Percentiles rank a stretch among this genome's conserved stretches.
Conservation (phyloP, 1,284 basidiomycete species). For the Naganishia cerealis region DNA sequence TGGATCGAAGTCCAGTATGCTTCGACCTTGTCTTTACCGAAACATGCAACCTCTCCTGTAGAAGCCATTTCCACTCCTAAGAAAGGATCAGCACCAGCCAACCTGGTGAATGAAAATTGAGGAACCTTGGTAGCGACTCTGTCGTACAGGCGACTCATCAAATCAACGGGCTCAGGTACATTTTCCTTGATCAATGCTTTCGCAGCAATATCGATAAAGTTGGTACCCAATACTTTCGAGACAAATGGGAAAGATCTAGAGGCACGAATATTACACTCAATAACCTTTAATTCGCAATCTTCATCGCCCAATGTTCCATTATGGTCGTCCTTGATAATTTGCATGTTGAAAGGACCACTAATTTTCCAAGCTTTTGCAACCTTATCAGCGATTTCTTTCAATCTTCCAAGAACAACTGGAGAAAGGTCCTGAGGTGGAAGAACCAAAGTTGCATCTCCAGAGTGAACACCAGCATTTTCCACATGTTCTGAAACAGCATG, state of each 20-base stretch:
- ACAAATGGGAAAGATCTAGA: constrained; percentile 99
- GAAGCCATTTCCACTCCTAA: constrained; percentile 99
- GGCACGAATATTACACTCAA: constrained; percentile 97
- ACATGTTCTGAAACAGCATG: constrained; percentile 98
- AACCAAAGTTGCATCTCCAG: constrained; percentile 95
- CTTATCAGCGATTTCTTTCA: constrained; percentile 90
- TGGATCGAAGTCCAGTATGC: constrained; percentile 81
- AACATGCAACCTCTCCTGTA: constrained; percentile 95
- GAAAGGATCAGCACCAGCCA: constrained; percentile 94
- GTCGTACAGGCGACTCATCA: constrained; percentile 86
- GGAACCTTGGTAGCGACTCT: constrained; percentile 97
- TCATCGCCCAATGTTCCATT: constrained; percentile 66
- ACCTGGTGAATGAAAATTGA: constrained; percentile 96
- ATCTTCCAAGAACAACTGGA: constrained; percentile 73
- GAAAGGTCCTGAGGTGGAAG: constrained; percentile 92
- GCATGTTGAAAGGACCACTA: constrained; percentile 99
- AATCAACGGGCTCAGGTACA: constrained; percentile 88
- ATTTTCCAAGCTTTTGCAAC: constrained; percentile 93
- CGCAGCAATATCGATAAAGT: constrained; percentile 90
- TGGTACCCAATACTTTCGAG: constrained; percentile 92
- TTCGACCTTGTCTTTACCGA: constrained; percentile 90
- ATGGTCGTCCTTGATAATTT: constrained; percentile 95
- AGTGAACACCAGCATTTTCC: no score
- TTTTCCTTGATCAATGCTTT: constrained; percentile 84
- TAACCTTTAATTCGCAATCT: constrained; percentile 79